These are phyloP conservation scores for Rhododendron mucronatum DNA, from an alignment of 148 eudicot genomes.

Conservation along the genomic window DNA sequence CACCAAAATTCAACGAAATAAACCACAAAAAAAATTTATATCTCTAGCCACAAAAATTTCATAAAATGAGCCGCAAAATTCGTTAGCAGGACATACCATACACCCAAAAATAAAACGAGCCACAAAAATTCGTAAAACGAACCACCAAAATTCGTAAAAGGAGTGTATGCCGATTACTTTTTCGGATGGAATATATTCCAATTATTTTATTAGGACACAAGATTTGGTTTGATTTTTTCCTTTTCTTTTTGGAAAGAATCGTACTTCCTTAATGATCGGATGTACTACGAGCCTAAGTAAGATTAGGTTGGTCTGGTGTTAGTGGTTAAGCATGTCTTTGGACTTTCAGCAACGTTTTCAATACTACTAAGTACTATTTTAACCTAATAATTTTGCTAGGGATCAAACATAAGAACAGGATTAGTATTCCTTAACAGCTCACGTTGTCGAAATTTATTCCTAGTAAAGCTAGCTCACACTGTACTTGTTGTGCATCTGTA, in stretches of 20 bases:
- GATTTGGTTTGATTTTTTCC: background rate
- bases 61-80: no score
- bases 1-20: no score
- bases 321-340: background rate
- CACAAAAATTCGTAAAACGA: no score
- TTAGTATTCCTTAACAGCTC: conserved; percentile 2
- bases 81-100: no score
- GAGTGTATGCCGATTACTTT: no score
- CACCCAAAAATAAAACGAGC: no score
- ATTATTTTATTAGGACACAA: background rate
- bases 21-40: no score
- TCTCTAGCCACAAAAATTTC: no score
- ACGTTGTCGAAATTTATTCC: conserved; percentile 9
- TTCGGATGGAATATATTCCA: background rate
- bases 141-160: background rate
- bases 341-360: background rate
- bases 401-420: background rate
- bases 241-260: background rate
- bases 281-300: background rate
- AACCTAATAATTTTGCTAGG: background rate
- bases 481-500: background rate
- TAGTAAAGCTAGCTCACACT: background rate
- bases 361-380: background rate
- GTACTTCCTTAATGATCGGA: background rate
- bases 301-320: background rate